Base-by-base conservation (phyloP, 495 filamentous ascomycete genomes). In the Parmelia sp. region DNA sequence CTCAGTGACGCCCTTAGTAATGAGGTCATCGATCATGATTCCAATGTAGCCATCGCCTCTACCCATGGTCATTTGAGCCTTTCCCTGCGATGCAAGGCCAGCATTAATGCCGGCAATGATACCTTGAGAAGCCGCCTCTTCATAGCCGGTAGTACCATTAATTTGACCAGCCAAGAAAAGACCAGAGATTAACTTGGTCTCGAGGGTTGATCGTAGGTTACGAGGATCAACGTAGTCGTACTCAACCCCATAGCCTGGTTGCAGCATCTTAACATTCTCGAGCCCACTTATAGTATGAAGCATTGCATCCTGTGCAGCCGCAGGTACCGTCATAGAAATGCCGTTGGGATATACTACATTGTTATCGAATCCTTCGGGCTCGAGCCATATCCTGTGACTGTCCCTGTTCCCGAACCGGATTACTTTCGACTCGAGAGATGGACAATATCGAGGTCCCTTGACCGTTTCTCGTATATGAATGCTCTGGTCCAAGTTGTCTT, bases 161-260 rank as follows among this genome's bases (percentile, higher is more conserved):
- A 98, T 97, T 72, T 98, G 94, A 21, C 94, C 94, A 3, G 94
- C 94, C 23, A 98, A 83, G 77, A 89, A 98, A 11, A 98, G 83
- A 39, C 94, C 94, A 39, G 79, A 79, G 65, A 98, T 96, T 31
- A 89, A 76, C 74, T 98, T 98, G 9, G 94, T 97, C 71, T 98
- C 95, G 12, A 98, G 84, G 0, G 94, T 92, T 27, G 89, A 84
- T 66, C 86, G 86, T 12, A 98, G 80, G 70, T 86, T 88, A 60
- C 94, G 89, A 12, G 94, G 95, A 73, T 98, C 94, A 14, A 98
- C 89, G 74, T 97, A 98, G 78, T 98, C 94, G 74, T 98, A 98
- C 76, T 98, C 94, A 10, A 98, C 94, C 55, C 94, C 94, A 72
- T 98, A 98, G 57, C 94, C 94, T 3, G 94, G 87, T 71, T 97